Conservation (phyloP, 345 rosid species). For the Citropsis articulata region DNA sequence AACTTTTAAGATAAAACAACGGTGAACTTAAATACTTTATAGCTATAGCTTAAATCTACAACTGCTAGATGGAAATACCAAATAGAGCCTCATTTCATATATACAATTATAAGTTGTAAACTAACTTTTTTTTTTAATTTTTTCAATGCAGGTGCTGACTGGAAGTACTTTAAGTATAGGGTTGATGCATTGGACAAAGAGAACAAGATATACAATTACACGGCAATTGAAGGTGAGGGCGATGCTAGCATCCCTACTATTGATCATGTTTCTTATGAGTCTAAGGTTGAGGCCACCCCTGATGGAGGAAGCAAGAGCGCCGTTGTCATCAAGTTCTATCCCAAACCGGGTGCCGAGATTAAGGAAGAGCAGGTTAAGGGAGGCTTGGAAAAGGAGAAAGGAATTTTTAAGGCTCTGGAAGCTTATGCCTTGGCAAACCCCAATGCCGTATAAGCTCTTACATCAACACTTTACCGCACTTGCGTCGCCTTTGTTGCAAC, state of each 20-base stretch:
- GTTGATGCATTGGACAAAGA: conserved; percentile 28
- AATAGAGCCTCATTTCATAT: not conserved
- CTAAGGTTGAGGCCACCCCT: conserved; percentile 22
- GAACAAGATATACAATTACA: conserved; percentile 8
- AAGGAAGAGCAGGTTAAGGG: conserved; percentile 32
- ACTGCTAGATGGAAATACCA: too few species aligned
- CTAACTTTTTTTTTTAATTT: not conserved
- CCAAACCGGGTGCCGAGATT: conserved; percentile 19
- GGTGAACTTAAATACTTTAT: too few species aligned
- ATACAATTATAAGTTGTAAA: not conserved
- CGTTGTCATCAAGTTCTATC: conserved; percentile 20
- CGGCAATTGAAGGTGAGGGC: conserved; percentile 38
- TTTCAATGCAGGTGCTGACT: conserved; percentile 11
- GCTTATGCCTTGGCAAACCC: conserved; percentile 36
- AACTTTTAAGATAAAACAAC: too few species aligned
- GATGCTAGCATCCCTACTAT: conserved; percentile 15
- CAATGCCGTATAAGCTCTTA: conserved; percentile 5
- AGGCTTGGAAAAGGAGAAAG: conserved; percentile 26
- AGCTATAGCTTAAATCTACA: too few species aligned
- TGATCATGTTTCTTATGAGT: conserved; percentile 31
- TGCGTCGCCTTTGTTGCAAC: not conserved
- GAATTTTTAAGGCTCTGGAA: conserved; percentile 32
- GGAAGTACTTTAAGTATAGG: conserved; percentile 24
- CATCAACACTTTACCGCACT: not conserved
- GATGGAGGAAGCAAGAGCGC: conserved; percentile 26